Evolutionary conservation across 352 stramenopile genomes (phyloP).

Genomic region (Phytophthora pinifolia): DNA sequence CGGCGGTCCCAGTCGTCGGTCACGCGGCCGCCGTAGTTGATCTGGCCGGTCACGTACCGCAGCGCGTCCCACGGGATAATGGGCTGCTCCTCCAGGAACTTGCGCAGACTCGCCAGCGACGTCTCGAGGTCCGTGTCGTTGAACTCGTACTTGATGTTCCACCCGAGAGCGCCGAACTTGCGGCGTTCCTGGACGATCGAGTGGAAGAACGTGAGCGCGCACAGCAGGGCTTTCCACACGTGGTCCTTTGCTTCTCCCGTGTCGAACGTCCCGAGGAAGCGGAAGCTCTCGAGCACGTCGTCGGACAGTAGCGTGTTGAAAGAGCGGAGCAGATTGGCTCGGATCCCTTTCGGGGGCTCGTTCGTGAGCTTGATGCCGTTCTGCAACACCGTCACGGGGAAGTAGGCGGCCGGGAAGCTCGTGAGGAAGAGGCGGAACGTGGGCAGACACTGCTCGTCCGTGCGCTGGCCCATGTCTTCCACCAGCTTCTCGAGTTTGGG

Average conservation of each 20-base stretch:
- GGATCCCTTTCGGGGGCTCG: slow-evolving; percentile 91
- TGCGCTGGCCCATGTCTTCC: slow-evolving; percentile 72
- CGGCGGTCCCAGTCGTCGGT: slow-evolving; percentile 95
- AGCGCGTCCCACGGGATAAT: slow-evolving; percentile 93
- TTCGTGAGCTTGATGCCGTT: slow-evolving; percentile 94
- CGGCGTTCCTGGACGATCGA: slow-evolving; percentile 93
- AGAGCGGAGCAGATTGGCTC: slow-evolving; percentile 87
- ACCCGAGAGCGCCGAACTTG: slow-evolving; percentile 94
- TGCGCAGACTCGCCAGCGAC: slow-evolving; percentile 85
- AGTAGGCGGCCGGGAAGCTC: slow-evolving; percentile 91
- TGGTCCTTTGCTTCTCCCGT: slow-evolving; percentile 57
- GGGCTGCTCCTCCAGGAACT: slow-evolving; percentile 92
- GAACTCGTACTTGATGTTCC: slow-evolving; percentile 97
- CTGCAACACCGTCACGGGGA: slow-evolving; percentile 92
- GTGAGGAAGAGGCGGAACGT: slow-evolving; percentile 93
- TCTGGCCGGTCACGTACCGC: slow-evolving; percentile 93
- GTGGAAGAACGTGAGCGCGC: slow-evolving; percentile 93
- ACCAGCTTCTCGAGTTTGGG: slow-evolving; percentile 91
- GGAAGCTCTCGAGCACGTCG: slow-evolving; percentile 65
- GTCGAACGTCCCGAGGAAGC: slow-evolving; percentile 54
- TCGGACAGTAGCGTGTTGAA: slow-evolving; percentile 89
- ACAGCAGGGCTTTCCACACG: slow-evolving; percentile 91
- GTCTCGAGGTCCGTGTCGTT: slow-evolving; percentile 96
- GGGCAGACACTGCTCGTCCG: slow-evolving; percentile 51
- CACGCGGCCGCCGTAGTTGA: slow-evolving; percentile 96